Percentiles rank a stretch among this genome's conserved stretches.
Conservation (phyloP, 331 rosid species). For the Ulmus americana region DNA sequence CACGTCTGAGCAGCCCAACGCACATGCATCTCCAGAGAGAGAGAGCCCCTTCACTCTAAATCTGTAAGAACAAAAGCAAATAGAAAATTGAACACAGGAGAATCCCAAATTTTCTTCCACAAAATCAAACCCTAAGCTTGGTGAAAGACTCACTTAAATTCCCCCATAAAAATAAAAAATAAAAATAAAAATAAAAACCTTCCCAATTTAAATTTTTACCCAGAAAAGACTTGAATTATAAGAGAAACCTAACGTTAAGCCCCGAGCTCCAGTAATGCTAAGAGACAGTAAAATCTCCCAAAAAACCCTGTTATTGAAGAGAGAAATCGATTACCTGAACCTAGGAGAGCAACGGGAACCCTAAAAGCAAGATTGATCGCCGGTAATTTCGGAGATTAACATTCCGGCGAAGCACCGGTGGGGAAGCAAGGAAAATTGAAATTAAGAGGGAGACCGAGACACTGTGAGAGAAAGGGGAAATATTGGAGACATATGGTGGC, state of each 20-base stretch:
- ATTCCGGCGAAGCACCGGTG: conserved; percentile 29
- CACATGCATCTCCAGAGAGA: neutral
- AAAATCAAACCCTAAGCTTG: conserved; percentile 2
- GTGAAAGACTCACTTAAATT: no score
- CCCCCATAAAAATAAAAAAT: neutral
- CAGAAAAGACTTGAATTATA: neutral
- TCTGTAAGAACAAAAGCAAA: conserved; percentile 5
- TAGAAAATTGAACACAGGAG: neutral
- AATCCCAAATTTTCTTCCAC: neutral
- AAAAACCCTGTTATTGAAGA: conserved; percentile 16
- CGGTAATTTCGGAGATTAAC: neutral
- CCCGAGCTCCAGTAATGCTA: conserved; percentile 24
- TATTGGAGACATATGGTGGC: conserved; percentile 12
- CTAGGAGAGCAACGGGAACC: conserved; percentile 7
- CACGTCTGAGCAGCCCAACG: neutral
- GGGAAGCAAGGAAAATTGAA: conserved; percentile 12
- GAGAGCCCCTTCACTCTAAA: neutral
- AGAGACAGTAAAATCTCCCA: conserved; percentile 18
- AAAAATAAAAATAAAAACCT: neutral
- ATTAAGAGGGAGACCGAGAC: neutral
- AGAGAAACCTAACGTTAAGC: neutral
- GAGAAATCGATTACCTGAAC: conserved; percentile 16
- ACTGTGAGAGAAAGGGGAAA: neutral
- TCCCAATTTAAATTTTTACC: neutral
- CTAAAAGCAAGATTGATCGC: neutral